Base-by-base conservation (phyloP, 345 rosid genomes). In the Boechera stricta region DNA sequence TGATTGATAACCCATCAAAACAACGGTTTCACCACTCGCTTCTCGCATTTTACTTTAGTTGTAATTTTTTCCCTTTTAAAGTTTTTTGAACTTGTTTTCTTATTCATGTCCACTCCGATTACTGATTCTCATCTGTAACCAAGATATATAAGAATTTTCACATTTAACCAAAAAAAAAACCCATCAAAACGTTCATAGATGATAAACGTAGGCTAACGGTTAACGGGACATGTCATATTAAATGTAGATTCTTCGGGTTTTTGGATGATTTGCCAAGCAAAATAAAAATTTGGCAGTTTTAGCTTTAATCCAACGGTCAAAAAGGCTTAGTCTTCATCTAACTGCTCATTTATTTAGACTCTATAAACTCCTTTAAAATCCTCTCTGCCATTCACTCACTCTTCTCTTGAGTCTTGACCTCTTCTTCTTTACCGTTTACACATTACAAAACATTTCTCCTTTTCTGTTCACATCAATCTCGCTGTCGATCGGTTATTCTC, bases 241-340 rank as follows among this genome's bases (percentile, higher is more conserved):
- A 67, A 58, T 48, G 73, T 69, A 69, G 79, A 76, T 69, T 61
- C 75, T 67, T 69, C 24, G 0, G 8, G 12, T 39, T 38, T 67
- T 56, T 56, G 39, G 54, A 60, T 44, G 45, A 33, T 16, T 36
- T 24, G 61, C 32, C 18, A 60, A 54, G 33, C 55, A 28, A 44
- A 63, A 13, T 39, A 9, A 15, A 64, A 47, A n/a, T 21, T 7
- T 13, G 53, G 59, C 68, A 48, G 54, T 64, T 65, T 52, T 31
- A 18, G 57, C 42, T 52, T 32, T 33, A 73, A 73, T 78, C 81
- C 78, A 67, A 78, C 78, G 65, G 78, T 38, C 52, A 12, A 33
- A 4, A 44, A 44, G 1, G 0, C 71, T n/a, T 52, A 10, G 3
- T 53, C 58, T 60, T 72, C 32, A 78, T 78, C 77, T 51, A 67